Base-by-base conservation (phyloP, 257 asterid genomes). In the Agastache rugosa region DNA sequence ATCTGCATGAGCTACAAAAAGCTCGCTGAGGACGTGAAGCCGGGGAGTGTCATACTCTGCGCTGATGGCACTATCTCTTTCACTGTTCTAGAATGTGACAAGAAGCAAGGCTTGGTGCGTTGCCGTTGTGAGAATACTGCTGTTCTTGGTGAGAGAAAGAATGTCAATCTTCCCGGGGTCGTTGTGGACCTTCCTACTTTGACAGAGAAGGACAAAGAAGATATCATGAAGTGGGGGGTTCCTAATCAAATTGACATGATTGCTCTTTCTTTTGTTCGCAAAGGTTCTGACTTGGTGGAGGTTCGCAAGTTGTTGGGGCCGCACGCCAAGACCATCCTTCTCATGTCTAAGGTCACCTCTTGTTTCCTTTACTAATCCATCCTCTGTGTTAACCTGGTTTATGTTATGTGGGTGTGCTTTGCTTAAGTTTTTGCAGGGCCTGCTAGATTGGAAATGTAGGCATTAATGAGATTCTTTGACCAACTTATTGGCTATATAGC, bases 1-100 rank as follows among this genome's bases (percentile, higher is more conserved):
- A 88, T 88, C 75, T 88, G 89, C 83, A 86, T 88, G 93, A 88
- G 93, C 84, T 89, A 87, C 82, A 85, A 85, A 31, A 89, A 89
- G 84, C 76, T 89, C 54, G 87, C 90, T 14, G 84, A 80, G 82
- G 90, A 89, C 31, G 86, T 83, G 8, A 78, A 78, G 59, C 90
- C 90, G 23, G 88, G 88, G 60, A 86, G 75, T 42, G 89, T 83
- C 25, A 85, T 88, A 25, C 91, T 86, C 70, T 86, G 94, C 72
- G 85, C 93, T 68, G 93, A 88, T 75, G 93, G 93, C 20, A 88
- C 93, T 1, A 88, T 88, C 85, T 62, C 91, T 19, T 84, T 88
- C 85, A 73, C 78, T 14, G 91, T 86, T 34, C 67, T 88, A 50
- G 37, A 78, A 8, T 88, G 91, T 73, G 93, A 88, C 81, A 84